Evolutionary conservation across 495 filamentous ascomycete species (phyloP).

Genomic region (Chaetomidium leptoderma): DNA sequence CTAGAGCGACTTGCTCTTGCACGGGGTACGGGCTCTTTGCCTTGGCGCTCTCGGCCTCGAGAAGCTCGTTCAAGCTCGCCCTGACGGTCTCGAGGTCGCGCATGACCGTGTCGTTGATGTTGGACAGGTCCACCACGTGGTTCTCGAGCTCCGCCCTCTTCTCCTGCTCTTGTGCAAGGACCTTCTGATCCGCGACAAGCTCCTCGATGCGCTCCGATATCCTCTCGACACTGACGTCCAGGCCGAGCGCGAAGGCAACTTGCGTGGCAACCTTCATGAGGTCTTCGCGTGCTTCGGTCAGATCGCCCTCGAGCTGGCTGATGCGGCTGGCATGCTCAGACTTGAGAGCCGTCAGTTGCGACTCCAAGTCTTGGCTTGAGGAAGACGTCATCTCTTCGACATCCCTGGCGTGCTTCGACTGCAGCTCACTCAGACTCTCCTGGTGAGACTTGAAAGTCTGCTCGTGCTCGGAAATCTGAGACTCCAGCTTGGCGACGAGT

Average conservation of each 20-base stretch:
- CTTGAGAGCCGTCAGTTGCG: slow-evolving; percentile 42
- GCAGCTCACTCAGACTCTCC: slow-evolving; percentile 43
- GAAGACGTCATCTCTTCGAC: slow-evolving; percentile 46
- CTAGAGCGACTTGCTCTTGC: slow-evolving; percentile 62
- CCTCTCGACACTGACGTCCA: slow-evolving; percentile 53
- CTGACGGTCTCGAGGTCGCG: slow-evolving; percentile 51
- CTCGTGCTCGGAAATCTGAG: slow-evolving; percentile 52
- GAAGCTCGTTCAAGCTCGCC: slow-evolving; percentile 41
- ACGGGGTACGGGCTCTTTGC: slow-evolving; percentile 55
- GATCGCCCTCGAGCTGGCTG: slow-evolving; percentile 60
- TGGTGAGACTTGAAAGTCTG: slow-evolving; percentile 48
- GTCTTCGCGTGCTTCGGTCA: slow-evolving; percentile 64
- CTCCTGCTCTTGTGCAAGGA: slow-evolving; percentile 51
- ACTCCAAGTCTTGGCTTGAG: slow-evolving; percentile 40
- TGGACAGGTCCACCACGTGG: slow-evolving; percentile 46
- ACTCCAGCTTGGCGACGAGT: slow-evolving; percentile 54
- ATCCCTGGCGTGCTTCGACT: slow-evolving; percentile 42
- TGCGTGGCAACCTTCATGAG: slow-evolving; percentile 58
- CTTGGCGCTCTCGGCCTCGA: slow-evolving; percentile 36
- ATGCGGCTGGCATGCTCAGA: slow-evolving; percentile 58
- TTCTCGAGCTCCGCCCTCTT: slow-evolving; percentile 49
- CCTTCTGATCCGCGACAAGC: slow-evolving; percentile 47
- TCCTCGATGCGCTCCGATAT: slow-evolving; percentile 52
- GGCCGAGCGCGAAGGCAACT: slow-evolving; percentile 49
- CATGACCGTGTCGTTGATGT: slow-evolving; percentile 53